phyloP scores from a whole-genome alignment of 192 early-diverging fungal species.

The Endogone sp. region DNA sequence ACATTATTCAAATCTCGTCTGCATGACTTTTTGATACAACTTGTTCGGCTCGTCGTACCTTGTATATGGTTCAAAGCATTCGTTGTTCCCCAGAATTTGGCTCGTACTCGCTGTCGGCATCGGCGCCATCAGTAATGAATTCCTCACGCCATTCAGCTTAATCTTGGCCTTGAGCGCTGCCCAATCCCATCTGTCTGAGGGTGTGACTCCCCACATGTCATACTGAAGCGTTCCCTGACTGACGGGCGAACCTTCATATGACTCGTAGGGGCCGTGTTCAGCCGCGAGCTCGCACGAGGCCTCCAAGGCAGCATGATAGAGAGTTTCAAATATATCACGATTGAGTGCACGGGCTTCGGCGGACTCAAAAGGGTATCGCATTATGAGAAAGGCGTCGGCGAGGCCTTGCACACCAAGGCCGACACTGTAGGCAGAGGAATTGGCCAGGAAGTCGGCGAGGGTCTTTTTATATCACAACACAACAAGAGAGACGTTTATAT shows the following conservation, averaged over 20 bases:
- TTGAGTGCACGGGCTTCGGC: slow-evolving; percentile 79
- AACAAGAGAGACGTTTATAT: too few species aligned
- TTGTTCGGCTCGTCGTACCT: neutral
- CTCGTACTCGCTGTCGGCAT: slow-evolving; percentile 96
- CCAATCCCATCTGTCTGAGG: slow-evolving; percentile 89
- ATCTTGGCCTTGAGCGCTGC: slow-evolving; percentile 70
- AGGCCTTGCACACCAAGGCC: slow-evolving; percentile 94
- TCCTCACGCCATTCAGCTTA: slow-evolving; percentile 78
- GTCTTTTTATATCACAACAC: too few species aligned
- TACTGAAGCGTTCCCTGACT: slow-evolving; percentile 85
- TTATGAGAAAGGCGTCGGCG: slow-evolving; percentile 91
- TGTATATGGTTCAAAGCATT: slow-evolving; percentile 90
- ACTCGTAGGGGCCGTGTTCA: slow-evolving; percentile 71
- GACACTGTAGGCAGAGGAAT: slow-evolving; percentile 36
- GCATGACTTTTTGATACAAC: too few species aligned
- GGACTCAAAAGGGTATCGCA: slow-evolving; percentile 91
- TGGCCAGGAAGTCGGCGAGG: too few species aligned
- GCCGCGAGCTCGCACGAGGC: slow-evolving; percentile 87
- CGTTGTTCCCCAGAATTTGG: slow-evolving; percentile 96
- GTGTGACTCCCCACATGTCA: slow-evolving; percentile 84
- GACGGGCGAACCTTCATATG: slow-evolving; percentile 82
- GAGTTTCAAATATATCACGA: slow-evolving; percentile 87
- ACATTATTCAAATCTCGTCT: too few species aligned
- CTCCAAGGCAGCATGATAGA: slow-evolving; percentile 90
- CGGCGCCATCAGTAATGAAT: slow-evolving; percentile 89